phyloP scores from a whole-genome alignment of 1,284 basidiomycete species.

The Marasmius sp. region DNA sequence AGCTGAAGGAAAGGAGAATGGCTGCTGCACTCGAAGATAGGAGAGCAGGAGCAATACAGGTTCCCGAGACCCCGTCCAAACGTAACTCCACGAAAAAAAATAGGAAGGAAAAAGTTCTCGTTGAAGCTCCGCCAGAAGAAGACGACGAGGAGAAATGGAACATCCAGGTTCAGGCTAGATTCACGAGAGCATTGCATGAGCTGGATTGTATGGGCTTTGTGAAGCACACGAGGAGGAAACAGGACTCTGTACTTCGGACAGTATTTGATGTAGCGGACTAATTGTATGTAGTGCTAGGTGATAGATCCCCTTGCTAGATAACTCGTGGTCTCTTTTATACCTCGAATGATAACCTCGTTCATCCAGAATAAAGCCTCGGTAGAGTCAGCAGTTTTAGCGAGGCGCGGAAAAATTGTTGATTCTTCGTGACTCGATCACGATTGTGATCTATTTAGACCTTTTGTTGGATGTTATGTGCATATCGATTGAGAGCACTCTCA shows the following conservation, averaged over 20 bases:
- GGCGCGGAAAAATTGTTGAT: neutral
- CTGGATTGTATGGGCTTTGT: conserved; percentile 77
- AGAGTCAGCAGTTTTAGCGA: too few relatives aligned
- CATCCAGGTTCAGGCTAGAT: conserved; percentile 69
- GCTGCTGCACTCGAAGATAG: neutral
- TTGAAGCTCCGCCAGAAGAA: conserved; percentile 19
- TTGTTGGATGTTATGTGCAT: conserved; percentile 7
- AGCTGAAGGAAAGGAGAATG: conserved; percentile 14
- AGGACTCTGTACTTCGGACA: conserved; percentile 70
- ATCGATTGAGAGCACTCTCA: conserved; percentile 14
- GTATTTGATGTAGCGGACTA: conserved; percentile 58
- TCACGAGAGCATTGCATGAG: conserved; percentile 75
- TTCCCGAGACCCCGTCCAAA: neutral
- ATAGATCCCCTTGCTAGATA: too few relatives aligned
- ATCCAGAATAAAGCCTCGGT: too few relatives aligned
- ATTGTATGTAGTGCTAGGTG: too few relatives aligned
- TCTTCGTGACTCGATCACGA: neutral
- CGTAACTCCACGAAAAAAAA: neutral
- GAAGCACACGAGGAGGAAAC: conserved; percentile 74
- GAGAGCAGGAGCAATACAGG: neutral
- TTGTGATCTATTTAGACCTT: neutral
- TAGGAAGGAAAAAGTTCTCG: conserved; percentile 20
- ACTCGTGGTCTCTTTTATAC: too few relatives aligned
- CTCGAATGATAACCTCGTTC: too few relatives aligned
- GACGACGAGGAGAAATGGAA: conserved; percentile 52